A percentile compares a stretch with the other conserved stretches of the same genome.
Evolutionary conservation across 352 stramenopile species (phyloP).

Genomic region (Phytophthora pisi): DNA sequence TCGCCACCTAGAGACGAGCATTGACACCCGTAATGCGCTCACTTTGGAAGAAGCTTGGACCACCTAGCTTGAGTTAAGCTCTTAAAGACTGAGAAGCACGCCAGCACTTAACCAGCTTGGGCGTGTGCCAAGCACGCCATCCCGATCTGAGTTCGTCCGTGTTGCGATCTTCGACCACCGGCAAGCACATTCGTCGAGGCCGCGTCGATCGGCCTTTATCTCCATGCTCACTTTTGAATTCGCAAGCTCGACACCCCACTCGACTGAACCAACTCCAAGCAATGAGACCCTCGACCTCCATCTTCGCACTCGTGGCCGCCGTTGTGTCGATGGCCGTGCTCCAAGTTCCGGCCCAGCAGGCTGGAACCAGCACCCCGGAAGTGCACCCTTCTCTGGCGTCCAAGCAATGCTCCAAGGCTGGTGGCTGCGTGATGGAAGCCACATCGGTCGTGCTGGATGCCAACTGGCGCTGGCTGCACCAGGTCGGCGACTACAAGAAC

Average conservation of each 20-base stretch:
- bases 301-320: conserved; percentile 20
- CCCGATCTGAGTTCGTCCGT: conserved; percentile 26
- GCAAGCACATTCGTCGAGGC: background rate
- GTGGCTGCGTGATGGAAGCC: conserved; percentile 45
- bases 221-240: conserved; percentile 33
- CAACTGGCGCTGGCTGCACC: conserved; percentile 78
- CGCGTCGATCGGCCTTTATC: background rate
- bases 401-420: conserved; percentile 45
- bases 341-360: conserved; percentile 43
- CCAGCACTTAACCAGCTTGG: conserved; percentile 8
- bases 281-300: conserved; percentile 28
- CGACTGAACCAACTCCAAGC: conserved; percentile 8
- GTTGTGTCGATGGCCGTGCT: conserved; percentile 20
- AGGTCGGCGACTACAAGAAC: conserved; percentile 67
- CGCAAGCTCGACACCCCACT: conserved; percentile 7
- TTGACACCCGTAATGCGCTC: background rate
- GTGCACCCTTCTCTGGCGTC: conserved; percentile 57
- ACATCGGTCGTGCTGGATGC: conserved; percentile 74
- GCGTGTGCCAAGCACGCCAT: conserved; percentile 22
- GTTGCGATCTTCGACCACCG: conserved; percentile 13
- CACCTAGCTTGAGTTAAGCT: background rate
- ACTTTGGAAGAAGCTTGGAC: background rate
- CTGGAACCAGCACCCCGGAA: conserved; percentile 51
- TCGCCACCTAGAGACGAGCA: background rate
- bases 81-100: background rate